phyloP scores from a whole-genome alignment of 2,329 filamentous ascomycete genomes.

The Pseudogymnoascus sp. region DNA sequence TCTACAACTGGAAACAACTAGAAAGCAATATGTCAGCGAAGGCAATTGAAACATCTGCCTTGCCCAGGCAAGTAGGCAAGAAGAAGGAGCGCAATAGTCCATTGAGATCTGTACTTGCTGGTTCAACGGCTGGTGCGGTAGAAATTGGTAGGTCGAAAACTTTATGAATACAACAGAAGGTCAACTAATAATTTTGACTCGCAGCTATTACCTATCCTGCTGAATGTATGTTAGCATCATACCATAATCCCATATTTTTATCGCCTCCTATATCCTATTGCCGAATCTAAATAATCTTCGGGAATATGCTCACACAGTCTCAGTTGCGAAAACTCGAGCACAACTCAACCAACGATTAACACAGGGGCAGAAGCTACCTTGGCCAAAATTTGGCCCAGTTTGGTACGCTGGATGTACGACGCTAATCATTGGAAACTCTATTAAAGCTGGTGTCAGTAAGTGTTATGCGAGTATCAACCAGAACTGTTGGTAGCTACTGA shows the following conservation, averaged over 20 bases:
- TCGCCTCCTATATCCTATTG: background rate
- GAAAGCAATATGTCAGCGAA: background rate
- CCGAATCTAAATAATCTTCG: background rate
- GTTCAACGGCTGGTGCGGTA: conserved; percentile 82
- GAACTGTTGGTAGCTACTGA: background rate
- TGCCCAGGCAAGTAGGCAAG: conserved; percentile 21
- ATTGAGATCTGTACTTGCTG: conserved; percentile 82
- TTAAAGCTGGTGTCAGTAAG: conserved; percentile 81
- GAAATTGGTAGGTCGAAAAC: conserved; percentile 65
- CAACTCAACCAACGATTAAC: conserved; percentile 83
- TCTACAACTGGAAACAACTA: background rate
- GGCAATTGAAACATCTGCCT: background rate
- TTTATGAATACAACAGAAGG: background rate
- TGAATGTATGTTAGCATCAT: conserved; percentile 57
- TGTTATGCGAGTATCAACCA: background rate
- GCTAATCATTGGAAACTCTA: conserved; percentile 88
- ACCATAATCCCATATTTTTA: background rate
- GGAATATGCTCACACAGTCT: background rate
- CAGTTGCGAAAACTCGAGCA: conserved; percentile 80
- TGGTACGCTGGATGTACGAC: conserved; percentile 99
- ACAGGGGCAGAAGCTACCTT: conserved; percentile 79
- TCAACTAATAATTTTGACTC: background rate
- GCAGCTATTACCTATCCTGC: conserved; percentile 85
- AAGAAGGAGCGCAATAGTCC: conserved; percentile 57
- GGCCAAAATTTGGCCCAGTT: conserved; percentile 85